phyloP scores from a whole-genome alignment of 768 basidiomycete species.

The Trametes villosa region DNA sequence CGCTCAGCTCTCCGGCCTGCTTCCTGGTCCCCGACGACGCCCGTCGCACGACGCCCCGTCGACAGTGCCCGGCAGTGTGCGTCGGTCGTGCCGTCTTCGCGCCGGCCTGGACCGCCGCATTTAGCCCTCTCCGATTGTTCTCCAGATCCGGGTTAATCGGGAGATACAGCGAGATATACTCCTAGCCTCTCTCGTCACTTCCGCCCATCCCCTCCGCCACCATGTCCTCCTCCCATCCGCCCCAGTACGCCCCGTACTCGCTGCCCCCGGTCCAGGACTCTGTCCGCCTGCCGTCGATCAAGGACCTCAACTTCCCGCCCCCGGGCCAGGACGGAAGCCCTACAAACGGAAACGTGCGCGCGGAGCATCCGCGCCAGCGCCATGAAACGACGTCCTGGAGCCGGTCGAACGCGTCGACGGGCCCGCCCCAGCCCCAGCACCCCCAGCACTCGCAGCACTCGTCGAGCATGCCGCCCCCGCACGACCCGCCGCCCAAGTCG shows the following conservation, averaged over 20 bases:
- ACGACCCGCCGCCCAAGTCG: conserved; percentile 28
- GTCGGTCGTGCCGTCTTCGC: too few relatives aligned
- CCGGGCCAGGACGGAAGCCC: conserved; percentile 40
- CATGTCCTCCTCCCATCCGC: conserved; percentile 58
- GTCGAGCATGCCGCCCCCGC: conserved; percentile 28
- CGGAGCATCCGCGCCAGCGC: conserved; percentile 40
- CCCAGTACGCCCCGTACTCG: conserved; percentile 42
- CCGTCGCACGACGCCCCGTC: conserved; percentile 1
- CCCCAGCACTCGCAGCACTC: conserved; percentile 20
- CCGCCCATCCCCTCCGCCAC: conserved; percentile 31
- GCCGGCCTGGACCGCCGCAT: conserved; percentile 9
- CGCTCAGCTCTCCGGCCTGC: conserved; percentile 1
- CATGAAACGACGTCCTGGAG: conserved; percentile 37
- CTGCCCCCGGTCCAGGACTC: conserved; percentile 45
- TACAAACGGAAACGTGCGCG: conserved; percentile 35
- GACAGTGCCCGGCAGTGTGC: too few relatives aligned
- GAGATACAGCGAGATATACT: conserved; percentile 59
- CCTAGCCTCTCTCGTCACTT: conserved; percentile 38
- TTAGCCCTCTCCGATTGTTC: conserved; percentile 22
- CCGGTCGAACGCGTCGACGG: conserved; percentile 21
- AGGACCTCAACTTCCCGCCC: conserved; percentile 66
- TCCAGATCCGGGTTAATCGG: conserved; percentile 69
- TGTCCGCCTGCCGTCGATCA: conserved; percentile 70
- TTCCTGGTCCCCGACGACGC: conserved; percentile 8
- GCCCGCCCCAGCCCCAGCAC: conserved; percentile 26